Base-by-base conservation (phyloP, 257 asterid genomes). In the Petrea volubilis region DNA sequence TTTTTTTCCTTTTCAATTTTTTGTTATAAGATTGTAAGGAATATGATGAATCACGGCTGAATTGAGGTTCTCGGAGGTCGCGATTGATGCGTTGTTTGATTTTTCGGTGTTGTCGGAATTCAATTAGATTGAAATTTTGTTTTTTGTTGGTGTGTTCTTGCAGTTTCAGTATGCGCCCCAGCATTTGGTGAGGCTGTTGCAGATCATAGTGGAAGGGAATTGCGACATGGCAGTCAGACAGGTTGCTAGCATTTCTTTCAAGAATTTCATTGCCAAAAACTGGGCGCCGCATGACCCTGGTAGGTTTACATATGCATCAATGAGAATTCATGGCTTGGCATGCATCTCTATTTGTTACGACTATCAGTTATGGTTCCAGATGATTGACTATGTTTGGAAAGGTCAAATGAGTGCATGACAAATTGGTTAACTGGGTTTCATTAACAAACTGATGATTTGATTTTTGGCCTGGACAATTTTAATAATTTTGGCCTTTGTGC, bases 121-220 rank as follows among this genome's bases (percentile, higher is more conserved):
- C 33, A 34, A 51, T 49, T 51, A 11, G 27, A 14, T 59, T 64
- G 59, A 46, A 52, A 21, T 62, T 77, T 40, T 25, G 27, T 49
- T 33, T 0, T 43, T 65, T 51, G 55, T 72, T 58, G 73, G 74
- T 20, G 66, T 64, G 4, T 25, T 27, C 38, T 23, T 87, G 85
- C 96, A 95, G 99, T 78, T 81, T 79, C 97, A 95, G 73, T 79
- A 71, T 72, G 82, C 92, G 7, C 98, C 96, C 8, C 98, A 90
- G 84, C 99, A 95, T 83, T 80, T 95, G 79, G 97, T 95, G 76
- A 95, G 99, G 83, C 82, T 95, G 79, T 74, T 95, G 90, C 99
- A 92, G 90, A 92, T 95, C 67, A 87, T 92, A 33, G 93, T 95
- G 0, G 98, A 90, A 64, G 96, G 78, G 71, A 87, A 77, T 34